These are phyloP conservation scores for Rhodotorula taiwanensis DNA, from an alignment of 768 basidiomycete genomes.

Conservation along the genomic window DNA sequence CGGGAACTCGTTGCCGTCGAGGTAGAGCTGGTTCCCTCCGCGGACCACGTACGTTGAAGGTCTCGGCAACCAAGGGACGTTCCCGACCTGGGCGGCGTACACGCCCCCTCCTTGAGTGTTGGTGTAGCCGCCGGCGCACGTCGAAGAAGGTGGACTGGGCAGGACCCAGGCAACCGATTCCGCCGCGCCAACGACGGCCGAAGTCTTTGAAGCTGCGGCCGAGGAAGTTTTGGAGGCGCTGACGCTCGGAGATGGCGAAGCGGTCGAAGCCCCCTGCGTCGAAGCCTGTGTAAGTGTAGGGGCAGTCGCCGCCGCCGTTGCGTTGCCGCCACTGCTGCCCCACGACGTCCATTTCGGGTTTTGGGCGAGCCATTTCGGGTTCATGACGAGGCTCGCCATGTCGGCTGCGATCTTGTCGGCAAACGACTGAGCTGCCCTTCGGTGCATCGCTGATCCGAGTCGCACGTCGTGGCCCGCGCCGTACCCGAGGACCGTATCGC, in stretches of 20 bases:
- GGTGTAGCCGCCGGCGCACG: conserved; percentile 18
- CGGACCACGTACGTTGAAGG: conserved; percentile 34
- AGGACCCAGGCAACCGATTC: conserved; percentile 8
- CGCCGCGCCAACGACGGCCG: neutral
- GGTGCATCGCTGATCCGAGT: no score
- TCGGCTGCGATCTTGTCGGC: neutral
- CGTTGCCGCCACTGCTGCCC: no score
- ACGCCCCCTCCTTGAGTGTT: conserved; percentile 19
- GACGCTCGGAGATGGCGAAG: neutral
- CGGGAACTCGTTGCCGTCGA: conserved; percentile 29
- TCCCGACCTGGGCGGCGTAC: conserved; percentile 20
- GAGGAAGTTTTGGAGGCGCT: neutral
- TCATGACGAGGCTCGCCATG: neutral
- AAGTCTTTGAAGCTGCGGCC: conserved; percentile 1
- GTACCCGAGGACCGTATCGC: no score
- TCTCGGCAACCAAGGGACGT: conserved; percentile 8
- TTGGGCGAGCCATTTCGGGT: conserved; percentile 16
- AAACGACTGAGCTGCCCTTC: no score
- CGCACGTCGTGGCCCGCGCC: no score
- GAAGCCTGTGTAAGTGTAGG: no score
- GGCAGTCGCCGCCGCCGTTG: neutral
- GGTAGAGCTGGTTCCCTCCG: conserved; percentile 17
- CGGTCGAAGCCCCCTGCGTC: no score
- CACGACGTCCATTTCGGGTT: conserved; percentile 24
- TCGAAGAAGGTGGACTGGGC: conserved; percentile 1